Evolutionary conservation across 2,329 filamentous ascomycete genomes (phyloP), one percentile per base, ranked within the genome.

Genomic region (Phialemonium atrogriseum): DNA sequence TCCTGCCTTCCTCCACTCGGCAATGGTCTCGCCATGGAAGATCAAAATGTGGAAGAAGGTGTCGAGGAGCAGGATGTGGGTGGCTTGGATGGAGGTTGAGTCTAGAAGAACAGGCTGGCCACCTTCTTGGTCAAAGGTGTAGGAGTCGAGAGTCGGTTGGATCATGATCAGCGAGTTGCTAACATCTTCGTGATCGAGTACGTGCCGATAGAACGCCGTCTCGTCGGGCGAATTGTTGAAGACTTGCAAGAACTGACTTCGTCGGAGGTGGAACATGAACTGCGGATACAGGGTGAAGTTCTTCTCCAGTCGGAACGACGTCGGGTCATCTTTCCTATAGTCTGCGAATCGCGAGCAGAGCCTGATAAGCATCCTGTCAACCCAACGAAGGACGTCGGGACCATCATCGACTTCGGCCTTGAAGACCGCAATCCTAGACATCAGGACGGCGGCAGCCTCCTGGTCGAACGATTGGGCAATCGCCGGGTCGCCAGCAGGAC

Each of bases 21-120:
- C 91, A 58, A 96, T 84, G 0, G 89, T 96, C 67, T 98, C 89
- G 41, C 91, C 91, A 50, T 98, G 88, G 74, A 96, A 98, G 48
- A 98, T 98, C 34, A 98, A 76, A 40, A 98, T 98, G 57, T 98
- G 91, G 74, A 98, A 98, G 69, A 98, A 98, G 1, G 91, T 96
- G 51, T 98, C 91, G 34, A 98, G 79, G 9, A 98, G 77, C 30
- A 98, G 73, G 38, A 96, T 84, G 38, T 94, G 93, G 14, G 88
- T 84, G 8, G 87, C 82, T 53, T 96, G 89, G 47, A 98, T 98
- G 5, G 87, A 95, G 21, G 87, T 88, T 10, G 89, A 96, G 56
- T 98, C 91, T 21, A 98, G 73, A 15, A 98, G 67, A n/a, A 98
- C 91, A 2, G 91, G 89, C 42, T 88, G 77, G 27, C 85, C 82